These are phyloP conservation scores for Cystobasidium sp. DNA, from an alignment of 1,284 basidiomycete genomes.

Conservation along the genomic window DNA sequence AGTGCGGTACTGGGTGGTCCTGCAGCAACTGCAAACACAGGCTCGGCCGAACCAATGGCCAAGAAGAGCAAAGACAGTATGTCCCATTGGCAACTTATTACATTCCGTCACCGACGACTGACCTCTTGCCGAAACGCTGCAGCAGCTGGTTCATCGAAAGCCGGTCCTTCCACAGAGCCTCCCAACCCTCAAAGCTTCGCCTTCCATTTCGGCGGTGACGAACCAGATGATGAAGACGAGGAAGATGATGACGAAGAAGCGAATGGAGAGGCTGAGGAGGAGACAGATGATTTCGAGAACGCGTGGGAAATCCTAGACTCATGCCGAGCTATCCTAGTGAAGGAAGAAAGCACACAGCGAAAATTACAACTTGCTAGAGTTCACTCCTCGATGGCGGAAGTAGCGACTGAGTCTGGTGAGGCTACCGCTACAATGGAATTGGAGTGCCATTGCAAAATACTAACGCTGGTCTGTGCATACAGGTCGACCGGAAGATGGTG, in stretches of 20 bases:
- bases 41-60: neutral
- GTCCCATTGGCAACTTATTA: neutral
- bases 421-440: neutral
- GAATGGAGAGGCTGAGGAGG: slow-evolving; percentile 42
- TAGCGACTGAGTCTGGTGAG: slow-evolving; percentile 51
- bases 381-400: slow-evolving; percentile 51
- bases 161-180: slow-evolving; percentile 23
- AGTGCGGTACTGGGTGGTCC: slow-evolving; percentile 49
- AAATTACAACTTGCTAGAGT: slow-evolving; percentile 50
- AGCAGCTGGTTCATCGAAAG: slow-evolving; percentile 19
- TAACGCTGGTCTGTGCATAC: neutral
- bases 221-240: slow-evolving; percentile 38
- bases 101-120: neutral
- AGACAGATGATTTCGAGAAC: slow-evolving; percentile 51
- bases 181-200: slow-evolving; percentile 38
- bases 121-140: slow-evolving; percentile 35
- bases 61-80: slow-evolving; percentile 37
- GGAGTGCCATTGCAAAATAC: too few relatives aligned
- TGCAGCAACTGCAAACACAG: slow-evolving; percentile 32
- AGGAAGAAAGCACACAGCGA: slow-evolving; percentile 32
- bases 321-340: slow-evolving; percentile 46
- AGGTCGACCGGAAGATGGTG: slow-evolving; percentile 51
- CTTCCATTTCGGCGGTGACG: slow-evolving; percentile 50
- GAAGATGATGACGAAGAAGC: slow-evolving; percentile 43
- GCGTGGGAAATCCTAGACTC: slow-evolving; percentile 51